A percentile compares a stretch with the other conserved stretches of the same genome.
Conservation (phyloP, 2,329 filamentous ascomycete species). For the Emydomyces testavorans region DNA sequence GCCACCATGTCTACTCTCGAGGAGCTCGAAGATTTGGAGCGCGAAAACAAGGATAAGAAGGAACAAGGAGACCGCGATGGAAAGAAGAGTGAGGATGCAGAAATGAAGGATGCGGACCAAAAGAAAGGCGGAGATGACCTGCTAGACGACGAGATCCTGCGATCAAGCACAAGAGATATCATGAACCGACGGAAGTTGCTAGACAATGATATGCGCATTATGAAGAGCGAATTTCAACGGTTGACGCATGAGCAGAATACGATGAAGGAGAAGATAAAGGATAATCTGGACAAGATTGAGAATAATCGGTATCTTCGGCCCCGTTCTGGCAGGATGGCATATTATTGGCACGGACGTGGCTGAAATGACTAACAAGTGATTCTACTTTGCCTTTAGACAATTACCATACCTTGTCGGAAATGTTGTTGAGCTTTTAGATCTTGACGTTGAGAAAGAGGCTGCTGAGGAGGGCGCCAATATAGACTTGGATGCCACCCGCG, state of each 20-base stretch:
- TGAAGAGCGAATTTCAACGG: constrained; percentile 93
- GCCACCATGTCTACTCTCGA: constrained; percentile 73
- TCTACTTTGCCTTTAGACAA: constrained; percentile 51
- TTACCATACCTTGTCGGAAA: constrained; percentile 96
- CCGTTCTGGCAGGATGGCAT: no score
- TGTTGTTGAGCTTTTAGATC: constrained; percentile 90
- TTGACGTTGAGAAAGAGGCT: constrained; percentile 91
- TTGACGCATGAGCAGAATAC: constrained; percentile 88
- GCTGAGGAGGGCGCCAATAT: constrained; percentile 98
- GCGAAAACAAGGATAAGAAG: constrained; percentile 56
- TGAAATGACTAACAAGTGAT: background rate
- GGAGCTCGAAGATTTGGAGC: constrained; percentile 81
- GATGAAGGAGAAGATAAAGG: constrained; percentile 98
- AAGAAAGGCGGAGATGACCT: constrained; percentile 61
- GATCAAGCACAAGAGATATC: constrained; percentile 88
- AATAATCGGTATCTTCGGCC: constrained; percentile 97
- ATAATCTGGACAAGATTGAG: constrained; percentile 96
- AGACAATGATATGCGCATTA: constrained; percentile 96
- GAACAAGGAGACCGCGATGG: constrained; percentile 46
- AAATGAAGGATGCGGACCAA: constrained; percentile 76
- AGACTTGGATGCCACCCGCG: constrained; percentile 87
- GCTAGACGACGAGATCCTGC: constrained; percentile 85
- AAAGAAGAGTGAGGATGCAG: constrained; percentile 62
- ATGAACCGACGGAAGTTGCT: constrained; percentile 78
- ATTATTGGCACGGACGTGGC: no score